A percentile compares a stretch with the other conserved stretches of the same genome.
These are phyloP conservation scores for Chlamydomonas reinhardtii DNA, from an alignment of 163 green algal species.

Conservation along the genomic window DNA sequence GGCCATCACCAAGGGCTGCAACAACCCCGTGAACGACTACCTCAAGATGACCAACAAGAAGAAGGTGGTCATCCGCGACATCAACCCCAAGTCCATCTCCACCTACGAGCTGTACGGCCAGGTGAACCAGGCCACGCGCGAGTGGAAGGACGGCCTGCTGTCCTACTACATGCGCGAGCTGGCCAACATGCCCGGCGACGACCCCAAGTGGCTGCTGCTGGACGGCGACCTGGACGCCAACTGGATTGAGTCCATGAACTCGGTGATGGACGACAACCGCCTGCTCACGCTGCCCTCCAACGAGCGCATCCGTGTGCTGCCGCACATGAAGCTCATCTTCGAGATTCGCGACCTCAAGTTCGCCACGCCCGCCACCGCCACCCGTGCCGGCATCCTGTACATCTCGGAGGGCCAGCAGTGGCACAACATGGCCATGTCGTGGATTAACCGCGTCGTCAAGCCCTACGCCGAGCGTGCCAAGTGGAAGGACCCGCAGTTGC, in stretches of 20 bases:
- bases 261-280: constrained; percentile 90
- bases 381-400: constrained; percentile 88
- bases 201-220: constrained; percentile 92
- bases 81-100: constrained; percentile 87
- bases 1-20: constrained; percentile 79
- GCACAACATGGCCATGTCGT: constrained; percentile 86
- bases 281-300: constrained; percentile 89
- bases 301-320: constrained; percentile 86
- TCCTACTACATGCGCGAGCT: constrained; percentile 90
- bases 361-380: constrained; percentile 88
- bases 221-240: constrained; percentile 87
- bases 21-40: constrained; percentile 87
- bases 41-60: constrained; percentile 88
- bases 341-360: constrained; percentile 92
- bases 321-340: constrained; percentile 93
- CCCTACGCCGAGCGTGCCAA: constrained; percentile 86
- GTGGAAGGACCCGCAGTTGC: constrained; percentile 83
- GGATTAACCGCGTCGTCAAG: constrained; percentile 70
- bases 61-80: constrained; percentile 83
- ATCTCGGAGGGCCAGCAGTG: constrained; percentile 86
- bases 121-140: constrained; percentile 87
- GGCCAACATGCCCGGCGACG: constrained; percentile 82
- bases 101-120: constrained; percentile 91
- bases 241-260: constrained; percentile 81
- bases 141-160: constrained; percentile 92